These are phyloP conservation scores for Aquilaria yunnanensis DNA, from an alignment of 345 rosid species.

Conservation along the genomic window DNA sequence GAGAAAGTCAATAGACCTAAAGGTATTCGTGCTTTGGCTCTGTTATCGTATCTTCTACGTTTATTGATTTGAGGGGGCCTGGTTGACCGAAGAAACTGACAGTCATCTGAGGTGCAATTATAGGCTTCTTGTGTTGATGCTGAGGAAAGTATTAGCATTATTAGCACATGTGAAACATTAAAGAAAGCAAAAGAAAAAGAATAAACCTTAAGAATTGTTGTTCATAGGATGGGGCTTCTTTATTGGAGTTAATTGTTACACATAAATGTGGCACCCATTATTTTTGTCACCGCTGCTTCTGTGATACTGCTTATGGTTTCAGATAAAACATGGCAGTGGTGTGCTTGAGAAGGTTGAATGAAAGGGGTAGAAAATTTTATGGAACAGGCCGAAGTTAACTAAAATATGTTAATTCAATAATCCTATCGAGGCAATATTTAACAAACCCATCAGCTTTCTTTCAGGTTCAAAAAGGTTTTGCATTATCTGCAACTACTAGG, in stretches of 20 bases:
- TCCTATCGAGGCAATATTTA: slow-evolving; percentile 8
- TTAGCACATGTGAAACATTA: no score
- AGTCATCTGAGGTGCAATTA: slow-evolving; percentile 8
- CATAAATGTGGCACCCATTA: background rate
- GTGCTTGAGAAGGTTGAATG: no score
- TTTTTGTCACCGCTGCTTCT: background rate
- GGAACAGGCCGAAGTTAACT: background rate
- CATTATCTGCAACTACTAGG: slow-evolving; percentile 53
- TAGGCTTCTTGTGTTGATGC: no score
- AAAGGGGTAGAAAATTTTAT: no score
- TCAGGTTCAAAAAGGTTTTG: slow-evolving; percentile 76
- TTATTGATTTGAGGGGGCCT: background rate
- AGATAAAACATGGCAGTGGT: background rate
- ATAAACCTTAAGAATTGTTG: no score
- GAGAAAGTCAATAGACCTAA: slow-evolving; percentile 49
- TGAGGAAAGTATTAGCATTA: no score
- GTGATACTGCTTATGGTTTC: slow-evolving; percentile 1
- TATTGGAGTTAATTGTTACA: background rate
- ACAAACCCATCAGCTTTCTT: slow-evolving; percentile 13
- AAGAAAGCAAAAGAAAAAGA: no score
- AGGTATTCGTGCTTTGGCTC: slow-evolving; percentile 31
- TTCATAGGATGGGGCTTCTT: background rate
- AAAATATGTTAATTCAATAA: slow-evolving; percentile 1
- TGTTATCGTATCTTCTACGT: slow-evolving; percentile 1
- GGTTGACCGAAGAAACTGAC: background rate